Conservation (phyloP, 2,329 filamentous ascomycete genomes). For the Celoporthe dispersa region DNA sequence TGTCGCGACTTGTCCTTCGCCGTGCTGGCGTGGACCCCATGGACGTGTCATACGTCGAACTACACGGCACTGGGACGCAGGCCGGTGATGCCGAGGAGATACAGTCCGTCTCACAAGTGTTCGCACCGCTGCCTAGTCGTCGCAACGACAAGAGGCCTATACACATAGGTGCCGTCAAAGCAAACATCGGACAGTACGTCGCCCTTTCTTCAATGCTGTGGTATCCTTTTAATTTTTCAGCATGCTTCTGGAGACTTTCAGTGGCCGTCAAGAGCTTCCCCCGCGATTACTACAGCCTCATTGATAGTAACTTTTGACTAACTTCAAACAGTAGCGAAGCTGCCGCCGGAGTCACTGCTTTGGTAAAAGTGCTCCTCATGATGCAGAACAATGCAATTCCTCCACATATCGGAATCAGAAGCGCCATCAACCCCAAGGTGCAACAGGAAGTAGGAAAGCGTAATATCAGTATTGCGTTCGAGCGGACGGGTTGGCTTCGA, state of each 20-base stretch:
- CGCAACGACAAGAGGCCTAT: conserved; percentile 48
- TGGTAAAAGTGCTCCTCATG: conserved; percentile 56
- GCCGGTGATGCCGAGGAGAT: conserved; percentile 71
- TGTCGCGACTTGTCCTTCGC: conserved; percentile 62
- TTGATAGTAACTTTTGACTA: neutral
- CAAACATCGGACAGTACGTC: conserved; percentile 53
- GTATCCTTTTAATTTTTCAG: too few relatives aligned
- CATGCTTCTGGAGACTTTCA: too few relatives aligned
- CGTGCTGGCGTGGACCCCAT: conserved; percentile 59
- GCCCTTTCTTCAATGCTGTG: neutral
- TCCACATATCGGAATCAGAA: conserved; percentile 55
- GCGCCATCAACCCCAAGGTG: conserved; percentile 8
- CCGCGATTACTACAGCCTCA: too few relatives aligned
- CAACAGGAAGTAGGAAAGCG: conserved; percentile 13
- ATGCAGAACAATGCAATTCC: conserved; percentile 52
- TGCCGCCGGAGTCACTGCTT: conserved; percentile 45
- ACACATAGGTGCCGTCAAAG: conserved; percentile 41
- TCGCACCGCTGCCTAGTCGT: conserved; percentile 55
- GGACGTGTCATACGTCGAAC: conserved; percentile 67
- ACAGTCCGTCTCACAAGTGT: conserved; percentile 62
- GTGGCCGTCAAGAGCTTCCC: too few relatives aligned
- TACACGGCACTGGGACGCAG: conserved; percentile 74
- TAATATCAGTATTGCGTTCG: neutral
- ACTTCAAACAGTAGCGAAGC: conserved; percentile 41
- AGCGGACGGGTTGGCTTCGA: neutral